Evolutionary conservation across 1,284 basidiomycete genomes (phyloP).

Genomic region (Cronartium ribicola): DNA sequence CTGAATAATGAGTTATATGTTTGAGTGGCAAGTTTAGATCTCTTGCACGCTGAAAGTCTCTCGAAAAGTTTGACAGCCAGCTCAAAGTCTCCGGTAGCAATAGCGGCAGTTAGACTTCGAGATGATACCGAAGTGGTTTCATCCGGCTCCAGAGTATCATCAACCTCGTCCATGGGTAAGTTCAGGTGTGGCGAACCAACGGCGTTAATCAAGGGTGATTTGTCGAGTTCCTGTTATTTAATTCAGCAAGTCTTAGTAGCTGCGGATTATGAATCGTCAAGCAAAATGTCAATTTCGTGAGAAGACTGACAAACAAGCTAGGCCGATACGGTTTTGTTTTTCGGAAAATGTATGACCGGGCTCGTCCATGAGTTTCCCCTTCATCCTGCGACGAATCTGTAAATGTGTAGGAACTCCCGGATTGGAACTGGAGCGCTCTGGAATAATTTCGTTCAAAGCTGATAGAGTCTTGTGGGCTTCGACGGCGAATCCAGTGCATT

Average conservation of each 20-base stretch:
- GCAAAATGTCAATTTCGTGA: neutral
- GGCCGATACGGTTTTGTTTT: neutral
- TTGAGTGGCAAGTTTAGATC: constrained; percentile 18
- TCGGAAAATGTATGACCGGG: neutral
- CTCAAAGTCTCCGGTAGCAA: constrained; percentile 11
- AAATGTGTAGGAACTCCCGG: neutral
- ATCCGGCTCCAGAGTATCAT: neutral
- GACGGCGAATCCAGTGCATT: neutral
- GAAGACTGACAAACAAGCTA: neutral
- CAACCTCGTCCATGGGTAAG: no score
- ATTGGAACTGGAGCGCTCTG: neutral
- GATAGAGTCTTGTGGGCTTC: neutral
- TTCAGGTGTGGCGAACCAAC: no score
- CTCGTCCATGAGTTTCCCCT: neutral
- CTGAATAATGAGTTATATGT: constrained; percentile 18
- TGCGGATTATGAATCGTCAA: neutral
- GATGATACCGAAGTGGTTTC: neutral
- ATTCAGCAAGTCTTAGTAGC: neutral
- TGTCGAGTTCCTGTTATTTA: neutral
- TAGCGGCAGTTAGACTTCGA: neutral
- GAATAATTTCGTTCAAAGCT: neutral
- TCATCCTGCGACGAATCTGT: neutral
- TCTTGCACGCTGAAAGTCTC: constrained; percentile 4
- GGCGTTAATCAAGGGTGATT: neutral
- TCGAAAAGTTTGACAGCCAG: constrained; percentile 10